Evolutionary conservation across 257 asterid species (phyloP).

Genomic region (Datura wrightii): DNA sequence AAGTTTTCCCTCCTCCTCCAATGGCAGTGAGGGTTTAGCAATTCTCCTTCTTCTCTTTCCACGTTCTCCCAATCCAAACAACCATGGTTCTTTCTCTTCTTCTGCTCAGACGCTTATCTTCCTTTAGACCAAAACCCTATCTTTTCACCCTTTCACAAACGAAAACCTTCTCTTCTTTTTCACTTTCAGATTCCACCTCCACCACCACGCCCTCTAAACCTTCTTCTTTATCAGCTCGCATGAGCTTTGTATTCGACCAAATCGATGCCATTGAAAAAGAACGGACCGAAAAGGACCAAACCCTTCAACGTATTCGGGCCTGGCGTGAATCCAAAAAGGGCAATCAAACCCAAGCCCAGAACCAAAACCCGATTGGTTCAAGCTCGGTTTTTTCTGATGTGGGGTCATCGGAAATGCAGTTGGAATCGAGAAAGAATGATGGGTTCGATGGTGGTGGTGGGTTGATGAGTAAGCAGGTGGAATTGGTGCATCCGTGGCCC

Average conservation of each 20-base stretch:
- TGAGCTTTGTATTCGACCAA: conserved; percentile 92
- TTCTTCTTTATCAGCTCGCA: conserved; percentile 76
- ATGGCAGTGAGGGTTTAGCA: conserved; percentile 24
- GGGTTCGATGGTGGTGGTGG: conserved; percentile 39
- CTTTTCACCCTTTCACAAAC: conserved; percentile 40
- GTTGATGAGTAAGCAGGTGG: conserved; percentile 62
- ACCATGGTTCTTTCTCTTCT: conserved; percentile 36
- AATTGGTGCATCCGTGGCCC: conserved; percentile 90
- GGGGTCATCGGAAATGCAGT: conserved; percentile 43
- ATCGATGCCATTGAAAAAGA: conserved; percentile 79
- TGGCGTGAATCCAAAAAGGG: conserved; percentile 86
- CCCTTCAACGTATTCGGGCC: conserved; percentile 88
- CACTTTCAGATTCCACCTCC: conserved; percentile 41
- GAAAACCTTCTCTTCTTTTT: conserved; percentile 45
- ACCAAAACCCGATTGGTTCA: neutral
- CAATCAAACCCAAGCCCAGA: conserved; percentile 29
- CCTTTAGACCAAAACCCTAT: conserved; percentile 33
- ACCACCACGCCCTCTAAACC: conserved; percentile 55
- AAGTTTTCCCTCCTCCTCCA: neutral
- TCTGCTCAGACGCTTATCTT: conserved; percentile 51
- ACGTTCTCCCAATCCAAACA: neutral
- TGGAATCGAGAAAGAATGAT: conserved; percentile 34
- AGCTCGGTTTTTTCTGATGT: conserved; percentile 37
- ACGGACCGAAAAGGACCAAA: conserved; percentile 72
- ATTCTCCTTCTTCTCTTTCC: neutral